Conservation (phyloP, 495 filamentous ascomycete species). For the Penicillium coprophilum region DNA sequence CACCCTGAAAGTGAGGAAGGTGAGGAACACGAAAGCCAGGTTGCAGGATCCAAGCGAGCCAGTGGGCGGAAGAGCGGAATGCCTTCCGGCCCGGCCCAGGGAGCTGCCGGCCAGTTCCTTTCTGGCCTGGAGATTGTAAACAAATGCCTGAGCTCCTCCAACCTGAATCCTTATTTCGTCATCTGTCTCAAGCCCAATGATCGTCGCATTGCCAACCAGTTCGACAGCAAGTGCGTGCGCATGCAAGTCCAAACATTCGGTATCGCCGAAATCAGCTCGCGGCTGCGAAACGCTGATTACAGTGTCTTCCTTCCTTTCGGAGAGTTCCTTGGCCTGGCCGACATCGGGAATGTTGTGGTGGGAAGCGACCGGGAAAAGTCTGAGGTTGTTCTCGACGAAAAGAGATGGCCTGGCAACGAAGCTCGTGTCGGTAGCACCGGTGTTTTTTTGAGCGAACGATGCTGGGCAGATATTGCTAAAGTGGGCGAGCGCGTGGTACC, state of each 20-base stretch:
- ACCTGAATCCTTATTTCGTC: conserved; percentile 90
- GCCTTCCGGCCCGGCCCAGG: conserved; percentile 62
- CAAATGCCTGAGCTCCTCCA: conserved; percentile 72
- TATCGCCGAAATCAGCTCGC: conserved; percentile 93
- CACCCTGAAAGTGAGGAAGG: conserved; percentile 49
- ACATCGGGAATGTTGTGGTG: conserved; percentile 77
- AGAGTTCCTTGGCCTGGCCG: conserved; percentile 87
- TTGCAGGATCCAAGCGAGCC: conserved; percentile 38
- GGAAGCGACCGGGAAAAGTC: conserved; percentile 93
- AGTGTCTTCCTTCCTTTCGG: conserved; percentile 93
- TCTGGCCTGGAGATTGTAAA: conserved; percentile 86
- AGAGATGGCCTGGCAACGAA: conserved; percentile 88
- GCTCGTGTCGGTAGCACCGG: conserved; percentile 88
- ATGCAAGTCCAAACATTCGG: conserved; percentile 93
- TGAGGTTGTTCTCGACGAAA: conserved; percentile 83
- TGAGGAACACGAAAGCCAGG: conserved; percentile 53
- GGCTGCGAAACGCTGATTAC: conserved; percentile 89
- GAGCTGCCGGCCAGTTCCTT: conserved; percentile 89
- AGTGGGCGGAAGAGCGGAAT: conserved; percentile 41
- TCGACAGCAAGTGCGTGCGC: conserved; percentile 96
- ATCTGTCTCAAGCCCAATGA: conserved; percentile 98
- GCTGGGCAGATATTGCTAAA: conserved; percentile 87
- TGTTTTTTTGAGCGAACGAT: conserved; percentile 91
- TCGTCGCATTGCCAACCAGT: conserved; percentile 94
- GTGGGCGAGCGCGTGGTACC: conserved; percentile 64